Base-by-base conservation (phyloP, 768 basidiomycete species). In the Mycena latifolia region DNA sequence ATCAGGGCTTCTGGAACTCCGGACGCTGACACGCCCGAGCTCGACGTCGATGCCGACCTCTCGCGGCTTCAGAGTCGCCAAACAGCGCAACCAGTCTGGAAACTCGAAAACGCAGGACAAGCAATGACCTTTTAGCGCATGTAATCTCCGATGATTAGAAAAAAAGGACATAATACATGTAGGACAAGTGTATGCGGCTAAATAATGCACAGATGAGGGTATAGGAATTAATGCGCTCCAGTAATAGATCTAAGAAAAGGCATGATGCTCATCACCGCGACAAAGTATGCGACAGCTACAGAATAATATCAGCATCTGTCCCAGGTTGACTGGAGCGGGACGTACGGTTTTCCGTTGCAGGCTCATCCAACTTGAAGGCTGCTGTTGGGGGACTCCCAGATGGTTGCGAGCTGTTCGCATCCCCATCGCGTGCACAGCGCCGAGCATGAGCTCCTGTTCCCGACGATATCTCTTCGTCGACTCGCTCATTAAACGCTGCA, bases 401-500 rank as follows among this genome's bases (percentile, higher is more conserved):
- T 92, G 91, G 45, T 85, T 83, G 62, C 92, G 85, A 45, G 86
- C 79, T 22, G 81, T 86, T 55, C 84, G 82, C 84, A 92, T 89
- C 14, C 93, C 92, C 46, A 88, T 78, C 43, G 82, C 82, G 75
- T 95, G 93, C 65, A 95, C 82, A 6, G 88, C 87, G 60, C 90
- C 86, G 24, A 94, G 79, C 89, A 98, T 92, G 61, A 94, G 84
- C 69, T 90, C 87, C 70, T 95, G 92, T 75, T 98, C 95, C 54
- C 85, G 81, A 52, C 85, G 84, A 75, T 94, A 94, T 41, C 88
- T 84, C 59, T 76, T 81, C 63, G 82, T 84, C 37, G 86, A 84
- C 29, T 94, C 90, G 50, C 77, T 72, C 68, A 84, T 78, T 33
- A 87, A 76, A 45, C 83, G 79, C 90, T 88, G 17, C 12, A 20